Evolutionary conservation across 352 stramenopile genomes (phyloP).

Genomic region (Phytophthora ramorum): DNA sequence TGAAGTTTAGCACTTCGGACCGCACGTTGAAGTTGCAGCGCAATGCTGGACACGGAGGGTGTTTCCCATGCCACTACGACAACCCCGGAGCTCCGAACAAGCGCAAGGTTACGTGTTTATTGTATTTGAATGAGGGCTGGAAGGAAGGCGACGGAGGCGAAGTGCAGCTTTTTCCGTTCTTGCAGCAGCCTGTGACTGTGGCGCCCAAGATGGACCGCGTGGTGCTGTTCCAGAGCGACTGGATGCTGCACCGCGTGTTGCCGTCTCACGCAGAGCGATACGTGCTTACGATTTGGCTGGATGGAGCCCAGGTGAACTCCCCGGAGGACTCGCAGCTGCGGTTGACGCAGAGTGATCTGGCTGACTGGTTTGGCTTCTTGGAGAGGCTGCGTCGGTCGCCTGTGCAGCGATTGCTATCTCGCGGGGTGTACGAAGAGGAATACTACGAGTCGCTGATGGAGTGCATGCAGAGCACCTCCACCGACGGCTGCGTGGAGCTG

Average conservation of each 20-base stretch:
- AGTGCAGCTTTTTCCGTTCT: constrained; percentile 80
- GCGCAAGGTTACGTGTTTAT: constrained; percentile 77
- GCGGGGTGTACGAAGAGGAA: constrained; percentile 78
- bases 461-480: constrained; percentile 64
- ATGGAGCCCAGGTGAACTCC: constrained; percentile 56
- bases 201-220: constrained; percentile 78
- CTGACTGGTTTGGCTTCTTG: constrained; percentile 71
- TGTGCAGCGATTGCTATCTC: constrained; percentile 76
- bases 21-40: constrained; percentile 82
- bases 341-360: constrained; percentile 65
- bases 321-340: constrained; percentile 69
- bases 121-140: constrained; percentile 85
- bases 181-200: constrained; percentile 60
- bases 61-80: constrained; percentile 88
- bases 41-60: constrained; percentile 76
- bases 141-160: constrained; percentile 70
- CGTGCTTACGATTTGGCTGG: constrained; percentile 76
- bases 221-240: constrained; percentile 75
- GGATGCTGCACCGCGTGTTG: constrained; percentile 76
- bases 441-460: constrained; percentile 77
- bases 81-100: constrained; percentile 83
- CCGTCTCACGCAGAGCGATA: constrained; percentile 59
- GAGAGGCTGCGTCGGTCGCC: constrained; percentile 62
- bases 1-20: constrained; percentile 64
- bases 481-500: constrained; percentile 66